phyloP scores from a whole-genome alignment of 2,329 filamentous ascomycete genomes.

The Triangularia setosa region DNA sequence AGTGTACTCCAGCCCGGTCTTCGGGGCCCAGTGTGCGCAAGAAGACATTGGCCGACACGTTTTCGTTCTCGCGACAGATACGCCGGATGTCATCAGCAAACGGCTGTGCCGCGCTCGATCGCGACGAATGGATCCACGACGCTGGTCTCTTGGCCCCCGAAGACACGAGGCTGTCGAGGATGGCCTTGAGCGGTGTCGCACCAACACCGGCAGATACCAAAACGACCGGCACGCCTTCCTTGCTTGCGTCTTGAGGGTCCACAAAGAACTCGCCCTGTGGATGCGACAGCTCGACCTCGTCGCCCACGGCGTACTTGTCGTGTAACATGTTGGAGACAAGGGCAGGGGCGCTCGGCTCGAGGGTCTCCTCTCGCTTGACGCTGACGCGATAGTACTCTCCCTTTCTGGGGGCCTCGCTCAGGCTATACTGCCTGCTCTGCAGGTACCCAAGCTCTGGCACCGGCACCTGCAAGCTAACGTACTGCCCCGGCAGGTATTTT shows the following conservation, averaged over 20 bases:
- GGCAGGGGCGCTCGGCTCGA: conserved; percentile 38
- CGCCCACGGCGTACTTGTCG: conserved; percentile 44
- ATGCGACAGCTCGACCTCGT: conserved; percentile 52
- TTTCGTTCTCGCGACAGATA: conserved; percentile 40
- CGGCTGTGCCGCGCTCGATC: conserved; percentile 47
- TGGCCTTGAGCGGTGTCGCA: conserved; percentile 62
- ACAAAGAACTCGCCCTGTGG: conserved; percentile 61
- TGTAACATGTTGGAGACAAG: conserved; percentile 53
- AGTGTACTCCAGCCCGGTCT: conserved; percentile 45
- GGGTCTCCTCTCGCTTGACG: conserved; percentile 60
- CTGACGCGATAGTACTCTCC: conserved; percentile 66
- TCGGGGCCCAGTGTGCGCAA: conserved; percentile 44
- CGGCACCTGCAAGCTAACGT: conserved; percentile 59
- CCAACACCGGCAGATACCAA: conserved; percentile 67
- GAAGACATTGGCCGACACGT: conserved; percentile 55
- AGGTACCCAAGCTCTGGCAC: conserved; percentile 57
- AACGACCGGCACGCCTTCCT: conserved; percentile 52
- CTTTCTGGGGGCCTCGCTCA: conserved; percentile 55
- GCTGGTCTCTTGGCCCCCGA: conserved; percentile 42
- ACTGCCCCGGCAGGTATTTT: conserved; percentile 65
- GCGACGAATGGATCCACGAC: conserved; percentile 60
- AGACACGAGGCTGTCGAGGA: conserved; percentile 53
- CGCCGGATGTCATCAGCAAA: conserved; percentile 50
- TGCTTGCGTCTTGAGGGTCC: conserved; percentile 40
- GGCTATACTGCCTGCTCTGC: conserved; percentile 72